These are phyloP conservation scores for Vitis hybrid DNA, from an alignment of 177 flowering plant genomes.

Conservation along the genomic window DNA sequence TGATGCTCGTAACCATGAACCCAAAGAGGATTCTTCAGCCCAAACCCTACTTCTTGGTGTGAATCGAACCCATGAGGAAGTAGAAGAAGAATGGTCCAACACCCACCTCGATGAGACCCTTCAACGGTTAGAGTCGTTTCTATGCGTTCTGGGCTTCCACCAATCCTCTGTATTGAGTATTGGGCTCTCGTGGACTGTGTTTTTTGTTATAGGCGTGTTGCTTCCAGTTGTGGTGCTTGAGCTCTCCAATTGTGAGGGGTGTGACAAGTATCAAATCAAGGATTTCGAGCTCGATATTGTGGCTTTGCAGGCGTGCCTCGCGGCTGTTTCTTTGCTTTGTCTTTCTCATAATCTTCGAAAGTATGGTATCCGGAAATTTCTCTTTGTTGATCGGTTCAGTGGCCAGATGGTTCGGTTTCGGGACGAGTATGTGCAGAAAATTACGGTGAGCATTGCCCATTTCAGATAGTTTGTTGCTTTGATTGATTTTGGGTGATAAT, in stretches of 20 bases:
- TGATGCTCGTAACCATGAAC: too few relatives aligned
- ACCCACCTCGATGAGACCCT: slow-evolving; percentile 45
- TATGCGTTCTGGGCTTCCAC: slow-evolving; percentile 60
- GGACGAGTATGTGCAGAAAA: slow-evolving; percentile 55
- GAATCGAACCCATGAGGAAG: neutral
- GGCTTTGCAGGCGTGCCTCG: slow-evolving; percentile 62
- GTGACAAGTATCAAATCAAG: slow-evolving; percentile 54
- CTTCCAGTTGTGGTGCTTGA: slow-evolving; percentile 51
- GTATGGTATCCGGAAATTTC: slow-evolving; percentile 71
- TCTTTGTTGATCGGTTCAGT: slow-evolving; percentile 72
- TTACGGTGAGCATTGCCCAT: slow-evolving; percentile 41
- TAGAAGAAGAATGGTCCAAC: slow-evolving; percentile 14
- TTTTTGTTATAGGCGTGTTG: slow-evolving; percentile 47
- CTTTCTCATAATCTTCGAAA: slow-evolving; percentile 68
- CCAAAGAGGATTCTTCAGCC: too few relatives aligned
- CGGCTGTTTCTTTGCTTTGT: slow-evolving; percentile 72
- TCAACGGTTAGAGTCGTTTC: slow-evolving; percentile 42
- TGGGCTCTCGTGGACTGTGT: slow-evolving; percentile 57
- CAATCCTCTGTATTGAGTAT: slow-evolving; percentile 40
- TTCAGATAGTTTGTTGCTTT: neutral
- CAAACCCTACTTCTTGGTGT: too few relatives aligned
- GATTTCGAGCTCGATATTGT: slow-evolving; percentile 70
- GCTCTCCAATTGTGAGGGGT: slow-evolving; percentile 37
- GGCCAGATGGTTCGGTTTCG: slow-evolving; percentile 51
- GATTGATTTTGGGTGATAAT: neutral